Evolutionary conservation across 805 yeast genomes (phyloP).

Genomic region (Ogataea polymorpha): DNA sequence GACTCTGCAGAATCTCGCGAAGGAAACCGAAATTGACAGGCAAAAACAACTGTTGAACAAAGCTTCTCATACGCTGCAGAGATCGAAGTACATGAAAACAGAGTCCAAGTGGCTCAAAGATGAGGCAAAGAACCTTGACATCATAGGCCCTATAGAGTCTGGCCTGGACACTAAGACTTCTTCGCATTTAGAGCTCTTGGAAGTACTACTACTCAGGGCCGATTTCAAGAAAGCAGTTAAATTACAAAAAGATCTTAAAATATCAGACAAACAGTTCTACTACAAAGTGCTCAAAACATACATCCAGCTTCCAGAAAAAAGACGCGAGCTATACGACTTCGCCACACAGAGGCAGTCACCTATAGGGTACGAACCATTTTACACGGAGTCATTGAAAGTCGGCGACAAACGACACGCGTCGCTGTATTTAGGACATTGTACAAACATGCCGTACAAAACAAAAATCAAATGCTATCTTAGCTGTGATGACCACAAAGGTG

Average conservation of each 20-base stretch:
- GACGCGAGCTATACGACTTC: slow-evolving; percentile 51
- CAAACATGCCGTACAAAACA: slow-evolving; percentile 41
- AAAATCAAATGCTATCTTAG: slow-evolving; percentile 48
- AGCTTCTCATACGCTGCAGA: slow-evolving; percentile 30
- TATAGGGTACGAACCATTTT: slow-evolving; percentile 69
- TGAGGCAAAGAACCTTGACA: slow-evolving; percentile 39
- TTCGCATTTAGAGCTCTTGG: slow-evolving; percentile 48
- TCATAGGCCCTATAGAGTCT: slow-evolving; percentile 39
- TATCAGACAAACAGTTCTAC: slow-evolving; percentile 56
- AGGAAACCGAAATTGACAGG: slow-evolving; percentile 24
- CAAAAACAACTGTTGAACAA: slow-evolving; percentile 26
- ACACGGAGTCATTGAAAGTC: slow-evolving; percentile 46
- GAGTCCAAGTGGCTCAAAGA: slow-evolving; percentile 43
- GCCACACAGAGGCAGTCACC: slow-evolving; percentile 56
- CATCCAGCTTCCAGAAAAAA: slow-evolving; percentile 46
- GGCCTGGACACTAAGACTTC: background rate
- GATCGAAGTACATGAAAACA: slow-evolving; percentile 32
- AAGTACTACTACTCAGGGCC: slow-evolving; percentile 38
- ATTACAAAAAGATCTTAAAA: slow-evolving; percentile 49
- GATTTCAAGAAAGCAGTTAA: slow-evolving; percentile 50
- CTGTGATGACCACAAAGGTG: slow-evolving; percentile 50
- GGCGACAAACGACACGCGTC: slow-evolving; percentile 62
- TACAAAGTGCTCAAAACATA: slow-evolving; percentile 49
- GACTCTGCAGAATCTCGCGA: slow-evolving; percentile 29
- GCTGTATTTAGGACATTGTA: slow-evolving; percentile 53